A percentile compares a stretch with the other conserved stretches of the same genome.
Conservation (phyloP, 257 asterid genomes). For the Solanum appendiculatum region DNA sequence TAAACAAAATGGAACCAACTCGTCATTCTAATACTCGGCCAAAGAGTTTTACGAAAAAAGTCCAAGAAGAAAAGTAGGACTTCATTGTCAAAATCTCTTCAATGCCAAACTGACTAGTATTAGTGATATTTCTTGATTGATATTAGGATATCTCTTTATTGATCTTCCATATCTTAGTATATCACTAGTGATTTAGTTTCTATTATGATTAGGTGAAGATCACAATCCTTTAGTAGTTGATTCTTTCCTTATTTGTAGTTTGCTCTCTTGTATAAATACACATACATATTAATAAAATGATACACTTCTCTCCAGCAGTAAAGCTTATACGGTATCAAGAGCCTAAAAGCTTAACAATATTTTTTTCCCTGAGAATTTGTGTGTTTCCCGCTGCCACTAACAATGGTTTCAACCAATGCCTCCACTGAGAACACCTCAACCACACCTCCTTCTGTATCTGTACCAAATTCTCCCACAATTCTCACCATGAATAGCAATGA, state of each 20-base stretch:
- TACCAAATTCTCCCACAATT: no score
- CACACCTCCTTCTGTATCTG: no score
- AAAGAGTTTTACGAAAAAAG: background rate
- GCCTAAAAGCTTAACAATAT: background rate
- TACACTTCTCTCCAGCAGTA: background rate
- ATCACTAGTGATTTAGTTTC: background rate
- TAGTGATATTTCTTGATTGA: background rate
- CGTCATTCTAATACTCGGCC: background rate
- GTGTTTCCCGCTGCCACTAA: no score
- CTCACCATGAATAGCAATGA: no score
- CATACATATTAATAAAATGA: background rate
- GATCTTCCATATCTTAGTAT: background rate
- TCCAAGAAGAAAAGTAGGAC: no score
- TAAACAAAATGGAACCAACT: no score
- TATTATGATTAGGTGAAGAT: background rate
- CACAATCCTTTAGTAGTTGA: background rate
- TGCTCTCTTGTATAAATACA: background rate
- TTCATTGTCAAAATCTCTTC: no score
- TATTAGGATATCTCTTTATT: background rate
- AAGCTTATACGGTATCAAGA: background rate
- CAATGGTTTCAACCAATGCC: no score
- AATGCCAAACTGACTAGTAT: no score
- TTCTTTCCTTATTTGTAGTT: background rate
- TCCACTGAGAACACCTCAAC: no score
- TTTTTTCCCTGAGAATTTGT: background rate